A percentile compares a stretch with the other conserved stretches of the same genome.
phyloP scores from a whole-genome alignment of 306 rosid species.

The Vigna mungo region DNA sequence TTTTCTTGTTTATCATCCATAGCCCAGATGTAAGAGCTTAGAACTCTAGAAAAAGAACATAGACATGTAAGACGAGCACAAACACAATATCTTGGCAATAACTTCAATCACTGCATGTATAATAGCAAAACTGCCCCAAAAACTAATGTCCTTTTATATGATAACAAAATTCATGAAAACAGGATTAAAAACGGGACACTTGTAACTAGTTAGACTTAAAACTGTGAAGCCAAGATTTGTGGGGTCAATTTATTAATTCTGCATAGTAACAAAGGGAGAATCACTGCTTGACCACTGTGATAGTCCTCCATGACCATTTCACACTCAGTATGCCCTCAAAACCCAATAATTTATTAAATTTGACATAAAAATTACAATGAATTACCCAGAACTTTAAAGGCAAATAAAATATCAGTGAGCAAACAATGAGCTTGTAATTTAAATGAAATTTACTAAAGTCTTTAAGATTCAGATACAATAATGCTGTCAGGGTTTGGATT shows the following conservation, averaged over 20 bases:
- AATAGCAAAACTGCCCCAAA: slow-evolving; percentile 15
- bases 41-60: slow-evolving; percentile 45
- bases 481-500: background rate
- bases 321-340: background rate
- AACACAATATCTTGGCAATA: slow-evolving; percentile 39
- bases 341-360: background rate
- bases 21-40: slow-evolving; percentile 41
- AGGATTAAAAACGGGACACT: slow-evolving; percentile 20
- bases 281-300: slow-evolving; percentile 28
- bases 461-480: background rate
- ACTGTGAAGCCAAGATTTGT: slow-evolving; percentile 4
- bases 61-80: slow-evolving; percentile 22
- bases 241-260: slow-evolving; percentile 20
- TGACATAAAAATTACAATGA: background rate
- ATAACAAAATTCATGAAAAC: slow-evolving; percentile 12
- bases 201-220: slow-evolving; percentile 6
- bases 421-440: background rate
- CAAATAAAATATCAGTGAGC: background rate
- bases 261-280: slow-evolving; percentile 30
- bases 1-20: slow-evolving; percentile 32
- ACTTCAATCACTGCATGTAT: slow-evolving; percentile 34
- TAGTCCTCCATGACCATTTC: slow-evolving; percentile 7
- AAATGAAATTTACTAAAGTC: background rate
- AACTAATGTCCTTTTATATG: slow-evolving; percentile 12
- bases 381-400: background rate